Base-by-base conservation (phyloP, 495 filamentous ascomycete genomes). In the Hypoxylon fragiforme region DNA sequence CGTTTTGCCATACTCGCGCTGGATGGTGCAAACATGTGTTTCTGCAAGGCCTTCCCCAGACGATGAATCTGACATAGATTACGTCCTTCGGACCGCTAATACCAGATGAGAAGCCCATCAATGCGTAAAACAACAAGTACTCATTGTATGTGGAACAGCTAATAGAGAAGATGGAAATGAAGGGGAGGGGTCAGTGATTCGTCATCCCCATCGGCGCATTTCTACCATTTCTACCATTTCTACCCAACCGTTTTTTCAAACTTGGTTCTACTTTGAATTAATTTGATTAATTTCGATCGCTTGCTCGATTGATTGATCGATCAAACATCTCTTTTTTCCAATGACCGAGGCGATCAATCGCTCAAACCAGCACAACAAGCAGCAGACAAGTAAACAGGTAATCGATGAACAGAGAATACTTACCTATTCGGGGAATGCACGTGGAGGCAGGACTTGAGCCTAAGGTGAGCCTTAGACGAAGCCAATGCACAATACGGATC, bases 41-140 rank as follows among this genome's bases (percentile, higher is more conserved):
- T 55, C 32, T 49, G 37, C 48, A 13, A 52, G 52, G 43, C 52
- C 44, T 19, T 49, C 47, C 58, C 58, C 52, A 15, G 51, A 52
- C 40, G 45, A 56, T 30, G 51, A 61, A 61, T 56, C 57, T 61
- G 57, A 56, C 57, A 61, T 61, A 61, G 50, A 61, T 55, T 61
- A 44, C 40, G 50, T 60, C 50, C 51, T 56, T 56, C 51, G 51
- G 43, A 42, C 21, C 42, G 50, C 36, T 36, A 21, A 55, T 55
- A 54, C 44, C 36, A 39, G 42, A 48, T 46, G 51, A 45, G 36
- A 47, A 47, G 42, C 12, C 15, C 50, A 28, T 44, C 34, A 51
- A 43, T 55, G 48, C 38, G 38, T n/a, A n/a, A n/a, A n/a, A n/a
- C n/a, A n/a, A n/a, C n/a, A n/a, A n/a, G n/a, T n/a, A n/a, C n/a